These are phyloP conservation scores for Eucalyptus regnans DNA, from an alignment of 345 rosid species.

Conservation along the genomic window DNA sequence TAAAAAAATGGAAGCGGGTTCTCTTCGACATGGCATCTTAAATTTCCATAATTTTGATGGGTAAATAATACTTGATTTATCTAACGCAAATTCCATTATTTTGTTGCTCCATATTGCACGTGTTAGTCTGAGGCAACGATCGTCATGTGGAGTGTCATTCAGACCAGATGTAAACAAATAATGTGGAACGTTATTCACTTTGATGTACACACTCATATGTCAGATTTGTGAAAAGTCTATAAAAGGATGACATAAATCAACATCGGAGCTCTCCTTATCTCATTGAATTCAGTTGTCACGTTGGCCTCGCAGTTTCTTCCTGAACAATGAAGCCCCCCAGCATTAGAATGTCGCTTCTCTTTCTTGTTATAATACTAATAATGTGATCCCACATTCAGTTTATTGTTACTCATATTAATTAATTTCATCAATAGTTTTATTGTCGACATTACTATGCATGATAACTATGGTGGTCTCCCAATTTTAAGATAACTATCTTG, in stretches of 20 bases:
- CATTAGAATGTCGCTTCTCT: background rate
- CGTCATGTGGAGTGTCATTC: background rate
- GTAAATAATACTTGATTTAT: background rate
- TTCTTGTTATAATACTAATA: no score
- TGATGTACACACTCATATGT: background rate
- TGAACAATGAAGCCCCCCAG: background rate
- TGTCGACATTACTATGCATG: no score
- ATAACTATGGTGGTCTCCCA: no score
- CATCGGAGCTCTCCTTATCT: background rate
- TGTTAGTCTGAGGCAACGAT: background rate
- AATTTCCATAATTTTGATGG: background rate
- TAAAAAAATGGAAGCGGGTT: background rate
- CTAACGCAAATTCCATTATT: background rate
- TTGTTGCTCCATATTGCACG: background rate
- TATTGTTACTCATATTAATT: no score
- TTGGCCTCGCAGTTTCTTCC: background rate
- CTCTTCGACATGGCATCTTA: background rate
- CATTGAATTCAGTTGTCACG: background rate
- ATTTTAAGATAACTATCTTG: no score
- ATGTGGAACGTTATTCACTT: background rate
- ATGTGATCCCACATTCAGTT: no score
- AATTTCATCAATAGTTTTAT: no score
- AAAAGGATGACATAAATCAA: background rate
- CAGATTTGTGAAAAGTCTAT: background rate
- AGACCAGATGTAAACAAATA: background rate